Evolutionary conservation across 805 yeast species (phyloP).

Genomic region (Allodekkera sacchari): DNA sequence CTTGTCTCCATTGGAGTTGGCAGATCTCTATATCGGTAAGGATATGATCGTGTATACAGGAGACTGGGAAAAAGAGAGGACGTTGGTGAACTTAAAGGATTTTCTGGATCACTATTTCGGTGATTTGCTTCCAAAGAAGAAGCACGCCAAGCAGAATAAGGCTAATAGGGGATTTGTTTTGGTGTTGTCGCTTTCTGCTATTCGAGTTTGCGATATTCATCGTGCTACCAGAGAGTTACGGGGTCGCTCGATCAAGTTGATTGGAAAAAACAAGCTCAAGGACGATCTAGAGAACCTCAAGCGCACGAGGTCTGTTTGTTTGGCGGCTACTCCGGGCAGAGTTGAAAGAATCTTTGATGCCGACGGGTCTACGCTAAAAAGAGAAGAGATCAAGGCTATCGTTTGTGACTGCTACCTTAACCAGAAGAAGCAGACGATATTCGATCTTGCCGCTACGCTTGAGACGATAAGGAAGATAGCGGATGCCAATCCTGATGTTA

Average conservation of each 20-base stretch:
- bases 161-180: constrained; percentile 30
- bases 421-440: constrained; percentile 47
- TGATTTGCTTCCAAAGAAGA: constrained; percentile 30
- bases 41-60: constrained; percentile 53
- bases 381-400: constrained; percentile 40
- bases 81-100: constrained; percentile 43
- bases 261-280: constrained; percentile 63
- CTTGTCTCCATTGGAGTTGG: constrained; percentile 66
- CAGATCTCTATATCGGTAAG: constrained; percentile 51
- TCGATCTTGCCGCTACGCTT: constrained; percentile 47
- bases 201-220: constrained; percentile 80
- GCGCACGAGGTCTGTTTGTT: constrained; percentile 38
- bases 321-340: constrained; percentile 61
- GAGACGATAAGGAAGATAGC: constrained; percentile 31
- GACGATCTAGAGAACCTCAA: constrained; percentile 47
- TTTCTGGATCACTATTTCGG: constrained; percentile 46
- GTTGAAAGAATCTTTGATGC: constrained; percentile 37
- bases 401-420: constrained; percentile 59
- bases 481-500: constrained; percentile 30
- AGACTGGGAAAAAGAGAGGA: constrained; percentile 45
- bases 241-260: constrained; percentile 53
- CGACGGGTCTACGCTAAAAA: constrained; percentile 32
- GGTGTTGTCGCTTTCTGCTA: constrained; percentile 64
- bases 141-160: constrained; percentile 20
- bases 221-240: constrained; percentile 44